Conservation (phyloP, 371 early-diverging fungal genomes). For the Smittium mucronatum region DNA sequence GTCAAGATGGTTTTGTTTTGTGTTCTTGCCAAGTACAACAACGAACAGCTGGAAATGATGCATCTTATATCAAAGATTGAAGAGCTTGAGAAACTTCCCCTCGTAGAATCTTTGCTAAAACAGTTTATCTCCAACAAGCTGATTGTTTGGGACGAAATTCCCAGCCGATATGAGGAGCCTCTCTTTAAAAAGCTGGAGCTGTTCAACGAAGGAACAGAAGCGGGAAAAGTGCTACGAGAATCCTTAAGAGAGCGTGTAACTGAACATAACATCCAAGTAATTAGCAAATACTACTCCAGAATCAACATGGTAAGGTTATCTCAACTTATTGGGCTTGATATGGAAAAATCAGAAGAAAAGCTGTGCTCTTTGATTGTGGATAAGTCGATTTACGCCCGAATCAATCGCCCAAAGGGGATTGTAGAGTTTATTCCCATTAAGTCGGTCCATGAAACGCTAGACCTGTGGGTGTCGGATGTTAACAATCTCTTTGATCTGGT, state of each 20-base stretch:
- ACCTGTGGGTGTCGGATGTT: conserved; percentile 85
- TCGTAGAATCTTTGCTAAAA: conserved; percentile 63
- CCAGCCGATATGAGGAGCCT: conserved; percentile 63
- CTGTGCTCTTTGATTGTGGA: conserved; percentile 82
- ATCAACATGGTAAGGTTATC: conserved; percentile 66
- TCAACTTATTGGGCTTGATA: conserved; percentile 56
- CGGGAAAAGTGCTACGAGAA: conserved; percentile 63
- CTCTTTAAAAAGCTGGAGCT: conserved; percentile 49
- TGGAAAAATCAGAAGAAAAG: conserved; percentile 72
- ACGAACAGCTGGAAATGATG: conserved; percentile 88
- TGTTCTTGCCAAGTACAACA: conserved; percentile 81
- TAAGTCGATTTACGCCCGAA: conserved; percentile 87
- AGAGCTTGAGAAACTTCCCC: conserved; percentile 54
- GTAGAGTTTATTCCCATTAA: conserved; percentile 73
- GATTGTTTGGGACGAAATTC: conserved; percentile 87
- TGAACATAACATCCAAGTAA: conserved; percentile 95
- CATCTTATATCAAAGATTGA: conserved; percentile 68
- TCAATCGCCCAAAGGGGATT: conserved; percentile 85
- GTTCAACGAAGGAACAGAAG: conserved; percentile 56
- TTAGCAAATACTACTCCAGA: conserved; percentile 87
- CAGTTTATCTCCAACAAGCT: conserved; percentile 82
- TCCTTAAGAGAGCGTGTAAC: conserved; percentile 84
- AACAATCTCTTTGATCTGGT: conserved; percentile 74
- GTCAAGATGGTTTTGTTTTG: conserved; percentile 70
- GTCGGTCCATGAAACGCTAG: conserved; percentile 74